Base-by-base conservation (phyloP, 1,284 basidiomycete genomes). In the Mycosarcoma maydis region DNA sequence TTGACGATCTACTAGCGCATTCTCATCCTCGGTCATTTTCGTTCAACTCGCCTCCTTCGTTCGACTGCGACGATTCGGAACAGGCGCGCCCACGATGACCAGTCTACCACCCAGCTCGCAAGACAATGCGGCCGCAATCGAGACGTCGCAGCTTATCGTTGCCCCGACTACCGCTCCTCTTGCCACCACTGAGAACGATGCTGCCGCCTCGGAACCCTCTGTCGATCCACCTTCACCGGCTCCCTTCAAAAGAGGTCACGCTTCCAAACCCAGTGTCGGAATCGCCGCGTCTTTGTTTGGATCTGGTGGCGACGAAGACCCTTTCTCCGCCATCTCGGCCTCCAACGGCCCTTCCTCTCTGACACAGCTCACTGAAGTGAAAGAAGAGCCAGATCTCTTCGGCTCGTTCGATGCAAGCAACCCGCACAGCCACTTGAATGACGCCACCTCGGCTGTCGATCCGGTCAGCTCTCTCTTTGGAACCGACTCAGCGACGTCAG, bases 211-310 rank as follows among this genome's bases (percentile, higher is more conserved):
- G 6, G 30, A 26, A 33, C 6, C 62, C 7, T 52, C 49, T 9
- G 29, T 50, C 2, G 45, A 49, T 14, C 27, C 32, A 6, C 43
- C 51, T 14, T 19, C 43, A 14, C 22, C 51, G 8, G 26, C 55
- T 17, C 40, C 33, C 11, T 44, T 54, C 38, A 69, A 55, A 22
- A 46, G 38, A 26, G 64, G 66, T 1, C 73, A 77, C 38, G 71
- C 61, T 19, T 55, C 66, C 20, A 57, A 73, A 49, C 73, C 59
- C 3, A 76, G 73, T 40, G 65, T 78, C 38, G 75, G 71, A 16
- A 74, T 75, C 19, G 76, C 76, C 34, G 74, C 76, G 13, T 67
- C 59, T 19, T 67, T 78, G 17, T 78, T 78, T 53, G 74, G 64
- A 20, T 55, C 55, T 24, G 66, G 46, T n/a, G 72, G 64, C 17